Conservation (phyloP, 2,329 filamentous ascomycete genomes). For the Rosellinia necatrix region DNA sequence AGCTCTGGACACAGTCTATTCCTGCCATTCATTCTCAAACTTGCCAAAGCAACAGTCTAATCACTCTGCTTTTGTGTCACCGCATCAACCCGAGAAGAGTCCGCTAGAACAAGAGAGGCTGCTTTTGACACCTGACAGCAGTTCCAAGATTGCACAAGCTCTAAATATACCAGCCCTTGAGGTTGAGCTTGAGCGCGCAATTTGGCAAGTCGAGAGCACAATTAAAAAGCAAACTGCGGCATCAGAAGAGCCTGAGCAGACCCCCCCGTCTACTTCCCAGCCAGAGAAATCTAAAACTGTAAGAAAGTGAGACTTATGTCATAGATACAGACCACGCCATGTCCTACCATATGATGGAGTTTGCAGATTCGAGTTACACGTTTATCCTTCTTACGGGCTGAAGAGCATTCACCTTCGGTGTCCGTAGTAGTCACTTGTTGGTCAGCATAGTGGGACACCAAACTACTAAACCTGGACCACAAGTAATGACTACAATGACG, state of each 20-base stretch:
- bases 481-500: too few relatives aligned
- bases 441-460: too few relatives aligned
- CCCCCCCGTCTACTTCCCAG: background rate
- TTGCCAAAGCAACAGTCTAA: constrained; percentile 32
- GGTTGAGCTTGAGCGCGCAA: constrained; percentile 74
- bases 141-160: constrained; percentile 62
- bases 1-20: constrained; percentile 76
- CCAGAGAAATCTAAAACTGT: constrained; percentile 4
- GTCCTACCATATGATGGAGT: background rate
- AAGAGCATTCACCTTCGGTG: background rate
- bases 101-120: constrained; percentile 48
- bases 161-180: constrained; percentile 72
- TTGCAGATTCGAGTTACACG: background rate
- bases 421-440: background rate
- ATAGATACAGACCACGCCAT: background rate
- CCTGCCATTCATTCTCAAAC: constrained; percentile 30
- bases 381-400: background rate
- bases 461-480: too few relatives aligned
- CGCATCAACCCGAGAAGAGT: constrained; percentile 19
- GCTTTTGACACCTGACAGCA: constrained; percentile 57
- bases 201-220: constrained; percentile 70
- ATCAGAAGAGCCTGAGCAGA: background rate
- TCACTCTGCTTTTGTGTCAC: constrained; percentile 34
- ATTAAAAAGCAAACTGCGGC: constrained; percentile 38
- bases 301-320: constrained; percentile 10